Base-by-base conservation (phyloP, 345 rosid species). In the Ceriops zippeliana region DNA sequence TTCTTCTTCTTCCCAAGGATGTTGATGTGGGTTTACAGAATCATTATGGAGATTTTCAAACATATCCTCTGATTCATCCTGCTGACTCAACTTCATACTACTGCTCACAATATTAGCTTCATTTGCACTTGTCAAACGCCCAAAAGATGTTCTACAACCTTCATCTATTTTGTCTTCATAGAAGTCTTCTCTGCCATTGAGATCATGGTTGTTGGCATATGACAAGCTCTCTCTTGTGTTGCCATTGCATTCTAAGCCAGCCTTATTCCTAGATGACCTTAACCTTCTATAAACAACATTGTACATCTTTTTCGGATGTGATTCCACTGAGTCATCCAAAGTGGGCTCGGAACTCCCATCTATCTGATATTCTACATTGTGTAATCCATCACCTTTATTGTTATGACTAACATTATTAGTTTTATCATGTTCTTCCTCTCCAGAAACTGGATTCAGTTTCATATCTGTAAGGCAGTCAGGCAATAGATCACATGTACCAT, bases 201-300 rank as follows among this genome's bases (percentile, higher is more conserved):
- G 76, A 70, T 80, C 75, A 62, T 70, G 79, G 72, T 77, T 70
- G 76, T 66, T 76, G 35, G 81, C 73, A 71, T 73, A 83, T 68
- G 78, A 76, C 70, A 78, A 76, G 61, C 78, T 74, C 73, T 80
- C 95, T 72, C 77, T 79, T 27, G 63, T 64, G 58, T 71, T 82
- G 76, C 74, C 75, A 32, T 52, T 83, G 67, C 77, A 71, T 65
- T 76, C 83, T 62, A 69, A 47, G 52, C 63, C 80, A 49, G 69
- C 79, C 72, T 68, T 86, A 68, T 77, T 75, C 77, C 83, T 91
- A 27, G 70, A 79, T 57, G 81, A 70, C 82, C 86, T 95, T 31
- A 75, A 83, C 78, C 99, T 89, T 82, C 77, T 84, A 80, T 91
- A 95, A 54, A 95, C 99, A 74, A 77, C 88, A 81, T 79, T 71